Evolutionary conservation across 805 yeast genomes (phyloP), one percentile per base, ranked within the genome.

Genomic region (Monosporozyma unispora): DNA sequence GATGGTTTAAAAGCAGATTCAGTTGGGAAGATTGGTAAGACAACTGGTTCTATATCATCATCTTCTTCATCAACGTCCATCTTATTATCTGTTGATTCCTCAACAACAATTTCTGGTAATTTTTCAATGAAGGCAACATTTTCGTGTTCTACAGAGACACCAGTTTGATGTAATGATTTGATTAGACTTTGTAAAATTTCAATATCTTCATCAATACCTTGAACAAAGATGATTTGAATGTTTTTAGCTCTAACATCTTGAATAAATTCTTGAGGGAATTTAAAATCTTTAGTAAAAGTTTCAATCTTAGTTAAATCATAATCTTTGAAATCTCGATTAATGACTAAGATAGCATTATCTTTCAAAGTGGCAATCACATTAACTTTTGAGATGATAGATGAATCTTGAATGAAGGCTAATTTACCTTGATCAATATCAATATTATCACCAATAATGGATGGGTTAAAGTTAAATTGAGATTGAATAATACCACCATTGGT

Each of bases 401-500:
- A 59, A 58, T 79, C 79, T 58, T 82, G 86, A 53, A 89, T 79
- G 46, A 87, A 61, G 6, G 81, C 76, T 21, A 84, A 72, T 57
- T 81, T 82, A 11, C 91, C 84, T 44, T 74, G 61, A 48, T 81
- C 86, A 47, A 83, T 68, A 25, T 63, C 62, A 9, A 60, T 55
- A 18, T 57, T 45, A n/a, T 28, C 19, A 1, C 57, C 53, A 4
- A 54, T 49, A 18, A 52, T 45, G 43, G 59, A 52, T 29, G 61
- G 55, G 2, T 63, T 54, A 35, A 54, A 43, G 25, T 72, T 66
- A 46, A 84, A 70, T 60, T 83, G 86, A 37, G 89, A 76, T 66
- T 84, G 87, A 63, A 82, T 81, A 8, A 79, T 62, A 53, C 97
- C 97, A 33, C 90, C 91, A 47, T 77, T 78, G 14, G 79, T 70